Conservation (phyloP, 108 stramenopile species). For the Nitzschia putrida region DNA sequence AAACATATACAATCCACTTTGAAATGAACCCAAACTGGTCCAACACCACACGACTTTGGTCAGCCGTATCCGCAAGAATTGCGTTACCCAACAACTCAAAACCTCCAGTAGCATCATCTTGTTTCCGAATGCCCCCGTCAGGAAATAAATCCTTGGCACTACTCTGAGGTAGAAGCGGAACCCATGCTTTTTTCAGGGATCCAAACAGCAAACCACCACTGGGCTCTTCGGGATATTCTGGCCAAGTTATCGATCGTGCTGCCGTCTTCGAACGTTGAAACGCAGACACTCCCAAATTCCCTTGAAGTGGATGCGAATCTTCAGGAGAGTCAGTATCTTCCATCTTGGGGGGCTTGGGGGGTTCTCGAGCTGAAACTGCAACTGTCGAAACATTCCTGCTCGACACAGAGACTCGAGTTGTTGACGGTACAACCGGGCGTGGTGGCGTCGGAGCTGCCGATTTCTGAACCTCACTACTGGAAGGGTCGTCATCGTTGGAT, state of each 20-base stretch:
- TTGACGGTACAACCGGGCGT: not conserved
- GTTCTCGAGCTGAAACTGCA: not conserved
- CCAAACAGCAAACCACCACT: conserved; percentile 32
- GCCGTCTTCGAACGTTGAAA: conserved; percentile 29
- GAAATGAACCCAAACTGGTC: conserved; percentile 76
- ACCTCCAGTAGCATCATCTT: conserved; percentile 72
- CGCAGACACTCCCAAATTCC: not conserved
- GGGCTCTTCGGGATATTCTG: conserved; percentile 86
- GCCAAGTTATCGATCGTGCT: conserved; percentile 50
- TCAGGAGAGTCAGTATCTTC: conserved; percentile 4
- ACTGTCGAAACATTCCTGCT: too few relatives aligned
- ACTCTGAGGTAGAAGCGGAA: conserved; percentile 43
- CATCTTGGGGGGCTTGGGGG: not conserved
- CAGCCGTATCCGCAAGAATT: conserved; percentile 50
- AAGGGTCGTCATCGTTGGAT: not conserved
- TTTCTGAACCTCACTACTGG: not conserved
- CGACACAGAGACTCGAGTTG: not conserved
- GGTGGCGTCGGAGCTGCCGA: not conserved
- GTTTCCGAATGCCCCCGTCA: conserved; percentile 60
- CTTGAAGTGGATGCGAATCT: conserved; percentile 19
- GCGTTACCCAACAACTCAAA: conserved; percentile 62
- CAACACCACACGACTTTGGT: conserved; percentile 42
- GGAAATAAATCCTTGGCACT: conserved; percentile 66
- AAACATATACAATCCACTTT: conserved; percentile 69
- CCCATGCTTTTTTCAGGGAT: conserved; percentile 70